A percentile compares a stretch with the other conserved stretches of the same genome.
phyloP scores from a whole-genome alignment of 805 yeast species.

The Zygosaccharomyces bisporus region DNA sequence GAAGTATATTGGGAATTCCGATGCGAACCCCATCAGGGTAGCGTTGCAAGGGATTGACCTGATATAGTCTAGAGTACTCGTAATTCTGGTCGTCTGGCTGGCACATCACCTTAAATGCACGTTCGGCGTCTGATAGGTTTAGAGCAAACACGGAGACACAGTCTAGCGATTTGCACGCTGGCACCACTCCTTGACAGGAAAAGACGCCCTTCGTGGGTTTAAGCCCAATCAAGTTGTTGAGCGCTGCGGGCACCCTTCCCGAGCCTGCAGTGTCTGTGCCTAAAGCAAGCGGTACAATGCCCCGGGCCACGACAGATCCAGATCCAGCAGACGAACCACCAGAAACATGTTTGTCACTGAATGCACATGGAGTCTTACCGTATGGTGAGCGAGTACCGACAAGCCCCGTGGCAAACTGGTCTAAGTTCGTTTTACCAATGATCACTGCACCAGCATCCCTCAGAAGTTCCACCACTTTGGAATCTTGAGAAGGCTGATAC shows the following conservation, averaged over 20 bases:
- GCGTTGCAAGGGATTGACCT: slow-evolving; percentile 56
- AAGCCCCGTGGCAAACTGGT: slow-evolving; percentile 95
- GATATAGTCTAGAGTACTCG: slow-evolving; percentile 76
- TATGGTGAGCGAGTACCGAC: slow-evolving; percentile 96
- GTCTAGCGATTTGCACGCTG: slow-evolving; percentile 93
- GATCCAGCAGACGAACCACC: slow-evolving; percentile 98
- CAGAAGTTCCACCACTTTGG: slow-evolving; percentile 69
- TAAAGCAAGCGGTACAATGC: slow-evolving; percentile 80
- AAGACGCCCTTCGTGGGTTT: slow-evolving; percentile 90
- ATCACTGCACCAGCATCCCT: slow-evolving; percentile 89
- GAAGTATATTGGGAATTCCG: slow-evolving; percentile 70
- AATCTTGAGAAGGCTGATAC: slow-evolving; percentile 65
- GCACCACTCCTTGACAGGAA: slow-evolving; percentile 89
- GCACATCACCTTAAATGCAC: slow-evolving; percentile 66
- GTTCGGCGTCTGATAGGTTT: slow-evolving; percentile 78
- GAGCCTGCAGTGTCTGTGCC: slow-evolving; percentile 99
- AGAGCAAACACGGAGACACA: slow-evolving; percentile 84
- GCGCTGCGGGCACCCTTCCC: slow-evolving; percentile 94
- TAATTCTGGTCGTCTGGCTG: slow-evolving; percentile 63
- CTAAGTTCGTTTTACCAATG: slow-evolving; percentile 90
- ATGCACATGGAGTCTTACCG: slow-evolving; percentile 81
- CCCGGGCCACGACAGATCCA: slow-evolving; percentile 86
- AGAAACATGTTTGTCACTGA: slow-evolving; percentile 70
- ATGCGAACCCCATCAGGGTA: slow-evolving; percentile 60
- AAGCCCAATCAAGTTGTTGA: slow-evolving; percentile 86